Evolutionary conservation across 2,329 filamentous ascomycete species (phyloP).

Genomic region (Furcasterigmium sp.): DNA sequence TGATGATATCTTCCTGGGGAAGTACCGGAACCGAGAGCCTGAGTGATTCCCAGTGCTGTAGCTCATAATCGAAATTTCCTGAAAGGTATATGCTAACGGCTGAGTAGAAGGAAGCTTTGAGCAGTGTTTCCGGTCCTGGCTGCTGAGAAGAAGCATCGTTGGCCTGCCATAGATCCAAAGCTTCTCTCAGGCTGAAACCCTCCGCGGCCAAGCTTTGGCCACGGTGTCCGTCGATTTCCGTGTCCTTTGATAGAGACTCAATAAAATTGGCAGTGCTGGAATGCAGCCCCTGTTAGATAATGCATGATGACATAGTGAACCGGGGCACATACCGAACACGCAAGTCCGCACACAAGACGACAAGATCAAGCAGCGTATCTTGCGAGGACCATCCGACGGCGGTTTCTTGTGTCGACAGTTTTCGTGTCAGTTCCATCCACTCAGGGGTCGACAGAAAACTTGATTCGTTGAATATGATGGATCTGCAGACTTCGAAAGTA

Average conservation of each 20-base stretch:
- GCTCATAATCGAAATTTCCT: conserved; percentile 28
- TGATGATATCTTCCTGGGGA: conserved; percentile 12
- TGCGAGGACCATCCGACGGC: conserved; percentile 3
- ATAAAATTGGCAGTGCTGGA: conserved; percentile 5
- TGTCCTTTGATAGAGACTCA: not conserved
- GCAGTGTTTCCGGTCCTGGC: conserved; percentile 8
- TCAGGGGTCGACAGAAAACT: conserved; percentile 17
- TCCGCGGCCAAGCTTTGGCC: conserved; percentile 16
- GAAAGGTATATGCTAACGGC: conserved; percentile 31
- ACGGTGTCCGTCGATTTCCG: too few relatives aligned
- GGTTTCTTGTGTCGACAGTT: not conserved
- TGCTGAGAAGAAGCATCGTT: not conserved
- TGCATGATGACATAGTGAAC: not conserved
- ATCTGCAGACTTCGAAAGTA: conserved; percentile 24
- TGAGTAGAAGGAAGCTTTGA: conserved; percentile 19
- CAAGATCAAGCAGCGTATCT: conserved; percentile 21
- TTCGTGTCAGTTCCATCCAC: conserved; percentile 14
- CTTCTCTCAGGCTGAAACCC: conserved; percentile 13
- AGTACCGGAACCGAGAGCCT: conserved; percentile 17
- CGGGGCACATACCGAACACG: conserved; percentile 19
- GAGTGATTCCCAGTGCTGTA: conserved; percentile 19
- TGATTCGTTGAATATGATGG: conserved; percentile 23
- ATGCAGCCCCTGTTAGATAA: not conserved
- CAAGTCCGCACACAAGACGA: conserved; percentile 23
- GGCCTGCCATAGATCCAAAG: conserved; percentile 5